Base-by-base conservation (phyloP, 768 basidiomycete genomes). In the Pulveroboletus sp. region DNA sequence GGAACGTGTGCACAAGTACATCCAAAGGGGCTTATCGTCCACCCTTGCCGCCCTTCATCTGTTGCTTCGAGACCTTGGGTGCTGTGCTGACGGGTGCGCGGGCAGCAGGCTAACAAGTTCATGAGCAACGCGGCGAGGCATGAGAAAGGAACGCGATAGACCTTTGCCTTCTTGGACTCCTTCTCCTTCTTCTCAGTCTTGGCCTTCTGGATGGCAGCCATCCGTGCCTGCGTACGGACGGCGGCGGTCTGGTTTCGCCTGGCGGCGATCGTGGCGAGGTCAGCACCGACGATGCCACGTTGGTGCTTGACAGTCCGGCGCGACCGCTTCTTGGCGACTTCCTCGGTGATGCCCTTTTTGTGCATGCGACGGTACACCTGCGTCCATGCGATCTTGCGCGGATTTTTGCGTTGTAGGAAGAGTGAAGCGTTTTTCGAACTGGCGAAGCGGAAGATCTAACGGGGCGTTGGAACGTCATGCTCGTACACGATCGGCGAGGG, bases 331-430 rank as follows among this genome's bases (percentile, higher is more conserved):
- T 98, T 99, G 64, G 93, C 93, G 45, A 94, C 89, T 74, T 98
- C 95, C 76, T 98, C 95, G 43, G 93, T 93, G 71, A 98, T 83
- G 71, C 96, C 96, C 85, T 99, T 99, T 85, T 95, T 96, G 84
- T 98, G 96, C 86, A 96, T 91, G 63, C 93, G 88, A 58, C 91
- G 88, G 81, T 89, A 95, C 54, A 88, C 82, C 63, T 77, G 74
- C 32, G 95, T 98, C 95, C 95, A 98, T 56, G 95, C 87, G 75
- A 98, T 93, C 83, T 98, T 98, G 69, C 96, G 91, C 45, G 96
- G 96, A 80, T 99, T 98, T 80, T 99, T 99, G 77, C 95, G 90
- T 73, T 99, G 96, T 51, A 89, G 77, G 85, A 98, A 98, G 59
- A 99, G 87, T 53, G 95, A 97, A 54, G 93, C 81, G 67, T 84